Base-by-base conservation (phyloP, 163 green algal genomes). In the Chlorella variabilis region DNA sequence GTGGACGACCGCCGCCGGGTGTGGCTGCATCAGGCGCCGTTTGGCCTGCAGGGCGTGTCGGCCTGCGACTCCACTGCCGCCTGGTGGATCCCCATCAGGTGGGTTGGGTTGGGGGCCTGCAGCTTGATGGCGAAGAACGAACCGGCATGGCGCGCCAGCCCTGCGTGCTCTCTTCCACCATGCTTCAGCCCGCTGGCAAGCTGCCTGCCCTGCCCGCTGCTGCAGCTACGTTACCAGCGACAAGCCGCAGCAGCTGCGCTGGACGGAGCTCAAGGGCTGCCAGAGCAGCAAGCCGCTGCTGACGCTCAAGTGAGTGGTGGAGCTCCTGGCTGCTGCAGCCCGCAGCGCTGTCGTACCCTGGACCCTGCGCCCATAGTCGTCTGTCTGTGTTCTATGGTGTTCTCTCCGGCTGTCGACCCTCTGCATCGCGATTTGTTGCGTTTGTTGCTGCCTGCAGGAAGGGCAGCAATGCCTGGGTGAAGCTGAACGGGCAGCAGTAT, bases 401-500 rank as follows among this genome's bases (percentile, higher is more conserved):
- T n/a, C n/a, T n/a, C n/a, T n/a, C n/a, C n/a, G n/a, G n/a, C n/a
- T n/a, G n/a, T n/a, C n/a, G n/a, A n/a, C n/a, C n/a, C n/a, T n/a
- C n/a, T n/a, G n/a, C n/a, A n/a, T n/a, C n/a, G n/a, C n/a, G n/a
- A n/a, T n/a, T n/a, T n/a, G n/a, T n/a, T n/a, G n/a, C n/a, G n/a
- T n/a, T n/a, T n/a, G n/a, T n/a, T n/a, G n/a, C n/a, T n/a, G n/a
- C n/a, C 42, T 75, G 63, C 68, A 84, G 69, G 51, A 21, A 31
- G 2, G 25, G 36, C 21, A 31, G 3, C 17, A 25, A 25, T 7
- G 68, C 62, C 31, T 93, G 87, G 87, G 61, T 91, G 7, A 91
- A 92, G 82, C 68, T 91, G n/a, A 93, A 93, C 61, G 85, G 85
- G 0, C 70, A 68, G 17, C 89, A 91, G 78, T 79, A 80, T 25